Conservation (phyloP, 2,329 filamentous ascomycete species). For the Dactylellina drechsleri region DNA sequence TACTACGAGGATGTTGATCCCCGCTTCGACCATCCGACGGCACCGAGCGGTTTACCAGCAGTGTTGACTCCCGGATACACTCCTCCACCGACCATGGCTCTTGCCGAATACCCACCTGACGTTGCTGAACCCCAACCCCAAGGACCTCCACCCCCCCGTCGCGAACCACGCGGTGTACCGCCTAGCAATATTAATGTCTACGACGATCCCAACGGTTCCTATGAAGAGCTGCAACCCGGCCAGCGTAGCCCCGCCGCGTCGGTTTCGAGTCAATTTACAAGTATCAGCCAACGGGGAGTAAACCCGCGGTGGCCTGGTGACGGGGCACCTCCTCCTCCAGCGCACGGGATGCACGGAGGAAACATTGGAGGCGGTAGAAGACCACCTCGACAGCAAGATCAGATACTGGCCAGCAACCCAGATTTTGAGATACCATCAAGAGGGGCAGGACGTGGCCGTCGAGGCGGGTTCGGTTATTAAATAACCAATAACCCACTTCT, state of each 20-base stretch:
- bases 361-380: slow-evolving; percentile 62
- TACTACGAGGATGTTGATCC: slow-evolving; percentile 97
- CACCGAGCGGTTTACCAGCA: slow-evolving; percentile 56
- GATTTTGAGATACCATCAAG: slow-evolving; percentile 78
- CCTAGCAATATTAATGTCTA: slow-evolving; percentile 49
- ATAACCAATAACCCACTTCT: background rate
- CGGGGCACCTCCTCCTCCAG: slow-evolving; percentile 56
- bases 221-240: slow-evolving; percentile 73
- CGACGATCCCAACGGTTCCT: slow-evolving; percentile 63
- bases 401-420: slow-evolving; percentile 69
- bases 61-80: slow-evolving; percentile 42
- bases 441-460: slow-evolving; percentile 57
- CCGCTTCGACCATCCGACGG: slow-evolving; percentile 68
- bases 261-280: slow-evolving; percentile 87
- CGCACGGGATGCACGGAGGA: slow-evolving; percentile 56
- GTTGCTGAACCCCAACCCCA: slow-evolving; percentile 59
- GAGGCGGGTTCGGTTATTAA: slow-evolving; percentile 52
- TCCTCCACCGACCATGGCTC: slow-evolving; percentile 42
- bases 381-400: slow-evolving; percentile 57
- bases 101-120: slow-evolving; percentile 52
- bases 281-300: slow-evolving; percentile 84
- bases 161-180: slow-evolving; percentile 12
- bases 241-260: slow-evolving; percentile 78
- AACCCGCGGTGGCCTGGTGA: slow-evolving; percentile 81
- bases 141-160: slow-evolving; percentile 59